phyloP scores from a whole-genome alignment of 306 rosid genomes.

The Geum urbanum region DNA sequence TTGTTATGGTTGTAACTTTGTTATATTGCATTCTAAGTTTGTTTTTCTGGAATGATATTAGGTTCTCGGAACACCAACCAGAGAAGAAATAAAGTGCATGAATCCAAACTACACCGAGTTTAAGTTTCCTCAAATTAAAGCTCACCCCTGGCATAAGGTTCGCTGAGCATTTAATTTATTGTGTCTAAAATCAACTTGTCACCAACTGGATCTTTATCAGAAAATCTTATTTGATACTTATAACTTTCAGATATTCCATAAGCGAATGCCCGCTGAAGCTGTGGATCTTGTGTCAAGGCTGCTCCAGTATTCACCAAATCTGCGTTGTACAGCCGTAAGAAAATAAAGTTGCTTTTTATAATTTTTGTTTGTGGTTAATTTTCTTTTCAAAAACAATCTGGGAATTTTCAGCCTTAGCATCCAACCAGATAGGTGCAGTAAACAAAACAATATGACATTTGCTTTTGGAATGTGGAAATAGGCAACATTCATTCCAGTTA shows the following conservation, averaged over 20 bases:
- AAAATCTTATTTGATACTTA: slow-evolving; percentile 22
- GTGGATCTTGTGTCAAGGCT: slow-evolving; percentile 90
- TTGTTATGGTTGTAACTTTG: slow-evolving; percentile 13
- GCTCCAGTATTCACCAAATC: slow-evolving; percentile 87
- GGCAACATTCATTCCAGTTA: not conserved
- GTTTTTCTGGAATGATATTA: slow-evolving; percentile 25
- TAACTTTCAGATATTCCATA: slow-evolving; percentile 64
- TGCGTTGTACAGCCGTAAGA: slow-evolving; percentile 93
- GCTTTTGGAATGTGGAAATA: not conserved
- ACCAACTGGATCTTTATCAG: slow-evolving; percentile 1
- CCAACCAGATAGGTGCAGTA: not conserved
- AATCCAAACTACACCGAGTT: slow-evolving; percentile 85
- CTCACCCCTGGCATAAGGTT: slow-evolving; percentile 98
- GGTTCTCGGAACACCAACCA: slow-evolving; percentile 88
- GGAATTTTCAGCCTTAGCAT: not conserved
- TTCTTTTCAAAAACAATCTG: not conserved
- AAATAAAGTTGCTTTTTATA: slow-evolving; percentile 3
- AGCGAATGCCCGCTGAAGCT: slow-evolving; percentile 83
- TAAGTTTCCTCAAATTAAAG: slow-evolving; percentile 93
- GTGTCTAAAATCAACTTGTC: not conserved
- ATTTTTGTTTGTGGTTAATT: not conserved
- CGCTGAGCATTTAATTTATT: not conserved
- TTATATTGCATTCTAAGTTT: slow-evolving; percentile 25
- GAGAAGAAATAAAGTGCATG: slow-evolving; percentile 96
- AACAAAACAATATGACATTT: no score